Conservation (phyloP, 768 basidiomycete genomes). For the Pulveroboletus sp. region DNA sequence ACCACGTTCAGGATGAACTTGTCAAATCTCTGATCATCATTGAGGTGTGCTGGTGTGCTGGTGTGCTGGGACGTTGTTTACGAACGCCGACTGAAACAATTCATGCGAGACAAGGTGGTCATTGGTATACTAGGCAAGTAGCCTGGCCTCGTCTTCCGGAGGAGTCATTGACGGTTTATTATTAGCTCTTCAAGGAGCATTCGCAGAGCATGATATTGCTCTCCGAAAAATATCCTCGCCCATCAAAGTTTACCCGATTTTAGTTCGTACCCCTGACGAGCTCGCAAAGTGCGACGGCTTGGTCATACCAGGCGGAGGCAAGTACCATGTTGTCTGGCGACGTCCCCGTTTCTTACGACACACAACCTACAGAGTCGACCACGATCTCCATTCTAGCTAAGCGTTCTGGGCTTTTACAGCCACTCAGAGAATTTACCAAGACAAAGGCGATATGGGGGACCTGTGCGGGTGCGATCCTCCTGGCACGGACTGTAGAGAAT, state of each 20-base stretch:
- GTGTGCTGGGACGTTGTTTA: background rate
- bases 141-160: background rate
- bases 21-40: background rate
- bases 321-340: constrained; percentile 12
- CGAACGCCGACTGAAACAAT: background rate
- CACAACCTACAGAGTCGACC: constrained; percentile 64
- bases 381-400: constrained; percentile 79
- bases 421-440: constrained; percentile 67
- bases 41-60: background rate
- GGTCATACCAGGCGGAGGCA: constrained; percentile 90
- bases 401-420: constrained; percentile 73
- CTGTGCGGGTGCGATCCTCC: constrained; percentile 90
- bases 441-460: constrained; percentile 88
- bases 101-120: constrained; percentile 17
- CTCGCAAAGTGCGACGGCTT: constrained; percentile 74
- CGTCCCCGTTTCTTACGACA: background rate
- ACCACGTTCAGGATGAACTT: constrained; percentile 1
- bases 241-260: constrained; percentile 42
- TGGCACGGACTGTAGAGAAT: constrained; percentile 68
- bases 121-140: constrained; percentile 53
- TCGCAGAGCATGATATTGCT: constrained; percentile 76
- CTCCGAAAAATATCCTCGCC: constrained; percentile 53
- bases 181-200: constrained; percentile 88
- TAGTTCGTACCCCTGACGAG: constrained; percentile 74
- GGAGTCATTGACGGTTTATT: background rate